Percentiles rank a stretch among this genome's conserved stretches.
These are phyloP conservation scores for Gynostemma pentaphyllum DNA, from an alignment of 306 rosid species.

Conservation along the genomic window DNA sequence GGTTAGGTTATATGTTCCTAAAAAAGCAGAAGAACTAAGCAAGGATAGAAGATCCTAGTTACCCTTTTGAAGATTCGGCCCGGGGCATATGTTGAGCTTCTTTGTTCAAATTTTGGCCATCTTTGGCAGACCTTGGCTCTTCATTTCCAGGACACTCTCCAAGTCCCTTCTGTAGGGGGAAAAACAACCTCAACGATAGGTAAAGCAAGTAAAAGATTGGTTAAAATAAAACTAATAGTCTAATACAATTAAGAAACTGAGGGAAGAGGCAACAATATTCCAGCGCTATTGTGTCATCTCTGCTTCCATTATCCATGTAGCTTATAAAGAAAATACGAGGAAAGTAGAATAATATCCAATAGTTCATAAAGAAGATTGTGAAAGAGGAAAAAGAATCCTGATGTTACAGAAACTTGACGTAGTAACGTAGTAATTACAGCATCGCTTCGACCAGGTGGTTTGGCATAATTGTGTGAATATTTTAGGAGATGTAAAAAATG, in stretches of 20 bases:
- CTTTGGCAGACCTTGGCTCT: slow-evolving; percentile 40
- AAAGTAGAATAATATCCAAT: neutral
- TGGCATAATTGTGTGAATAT: too few relatives aligned
- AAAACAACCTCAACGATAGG: neutral
- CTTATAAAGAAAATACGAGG: too few relatives aligned
- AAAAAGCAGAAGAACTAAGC: slow-evolving; percentile 10
- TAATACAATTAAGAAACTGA: neutral
- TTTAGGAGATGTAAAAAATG: too few relatives aligned
- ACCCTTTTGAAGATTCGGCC: slow-evolving; percentile 32
- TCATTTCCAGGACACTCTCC: slow-evolving; percentile 57
- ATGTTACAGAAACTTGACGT: too few relatives aligned
- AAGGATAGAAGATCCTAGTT: slow-evolving; percentile 35
- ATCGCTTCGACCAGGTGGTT: too few relatives aligned
- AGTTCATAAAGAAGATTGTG: neutral
- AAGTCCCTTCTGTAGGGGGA: slow-evolving; percentile 59
- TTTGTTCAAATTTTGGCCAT: slow-evolving; percentile 30
- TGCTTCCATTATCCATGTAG: too few relatives aligned
- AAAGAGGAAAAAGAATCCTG: too few relatives aligned
- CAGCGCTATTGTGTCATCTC: too few relatives aligned
- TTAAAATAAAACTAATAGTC: neutral
- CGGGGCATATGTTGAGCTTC: slow-evolving; percentile 46
- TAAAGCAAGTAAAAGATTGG: neutral
- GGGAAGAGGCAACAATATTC: neutral
- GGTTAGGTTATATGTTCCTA: slow-evolving; percentile 12
- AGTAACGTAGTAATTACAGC: too few relatives aligned